These are phyloP conservation scores for Pisolithus albus DNA, from an alignment of 768 basidiomycete genomes.

Conservation along the genomic window DNA sequence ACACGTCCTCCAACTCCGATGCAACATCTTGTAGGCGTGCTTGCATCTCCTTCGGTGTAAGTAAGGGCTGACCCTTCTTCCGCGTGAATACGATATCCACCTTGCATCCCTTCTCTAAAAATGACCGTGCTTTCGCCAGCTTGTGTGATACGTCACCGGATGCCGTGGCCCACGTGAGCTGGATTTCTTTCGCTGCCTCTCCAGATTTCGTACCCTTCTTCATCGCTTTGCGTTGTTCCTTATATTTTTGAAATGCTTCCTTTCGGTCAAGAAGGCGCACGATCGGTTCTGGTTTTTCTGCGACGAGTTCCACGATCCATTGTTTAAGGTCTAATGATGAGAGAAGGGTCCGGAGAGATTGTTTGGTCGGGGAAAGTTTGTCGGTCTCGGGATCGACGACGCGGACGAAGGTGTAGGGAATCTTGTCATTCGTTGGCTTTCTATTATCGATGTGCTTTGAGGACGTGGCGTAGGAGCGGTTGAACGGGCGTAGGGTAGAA, in stretches of 20 bases:
- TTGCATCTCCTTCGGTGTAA: conserved; percentile 34
- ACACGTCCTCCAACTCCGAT: conserved; percentile 39
- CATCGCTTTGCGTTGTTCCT: conserved; percentile 29
- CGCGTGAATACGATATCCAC: conserved; percentile 50
- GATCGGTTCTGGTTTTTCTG: conserved; percentile 42
- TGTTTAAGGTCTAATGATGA: conserved; percentile 34
- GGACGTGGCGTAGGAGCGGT: neutral
- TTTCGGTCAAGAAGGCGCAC: conserved; percentile 52
- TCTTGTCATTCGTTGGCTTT: conserved; percentile 32
- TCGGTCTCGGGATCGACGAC: conserved; percentile 42
- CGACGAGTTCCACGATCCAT: conserved; percentile 51
- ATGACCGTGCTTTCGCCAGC: conserved; percentile 47
- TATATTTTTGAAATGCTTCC: conserved; percentile 33
- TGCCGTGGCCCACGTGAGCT: conserved; percentile 62
- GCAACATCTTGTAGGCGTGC: conserved; percentile 39
- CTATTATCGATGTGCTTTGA: conserved; percentile 7
- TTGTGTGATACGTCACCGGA: conserved; percentile 60
- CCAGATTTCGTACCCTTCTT: conserved; percentile 24
- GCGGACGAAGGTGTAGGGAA: conserved; percentile 36
- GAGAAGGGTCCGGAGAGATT: conserved; percentile 38
- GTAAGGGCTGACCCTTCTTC: conserved; percentile 40
- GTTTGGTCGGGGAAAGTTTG: conserved; percentile 29
- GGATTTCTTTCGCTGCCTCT: conserved; percentile 54
- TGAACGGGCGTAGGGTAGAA: neutral
- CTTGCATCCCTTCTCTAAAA: conserved; percentile 52